phyloP scores from a whole-genome alignment of 2,329 filamentous ascomycete genomes.

The Penicillium oxalicum region DNA sequence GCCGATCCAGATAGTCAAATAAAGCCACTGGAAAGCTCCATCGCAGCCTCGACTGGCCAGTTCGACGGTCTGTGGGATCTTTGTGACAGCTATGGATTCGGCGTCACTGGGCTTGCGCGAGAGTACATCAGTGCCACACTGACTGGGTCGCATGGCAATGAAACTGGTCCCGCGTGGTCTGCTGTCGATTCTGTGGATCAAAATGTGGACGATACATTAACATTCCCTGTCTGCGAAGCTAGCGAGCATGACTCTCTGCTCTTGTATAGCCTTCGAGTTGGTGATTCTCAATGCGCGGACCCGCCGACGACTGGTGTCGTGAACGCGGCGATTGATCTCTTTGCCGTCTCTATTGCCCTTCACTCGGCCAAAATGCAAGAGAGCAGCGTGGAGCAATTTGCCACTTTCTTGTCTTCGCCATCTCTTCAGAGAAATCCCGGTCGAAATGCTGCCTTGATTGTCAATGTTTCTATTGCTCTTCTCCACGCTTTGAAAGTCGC shows the following conservation, averaged over 20 bases:
- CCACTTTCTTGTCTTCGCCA: constrained; percentile 76
- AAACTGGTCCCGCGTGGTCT: constrained; percentile 44
- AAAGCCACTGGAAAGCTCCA: constrained; percentile 80
- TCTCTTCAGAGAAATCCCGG: constrained; percentile 78
- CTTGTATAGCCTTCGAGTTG: constrained; percentile 58
- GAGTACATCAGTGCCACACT: constrained; percentile 68
- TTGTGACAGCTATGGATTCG: constrained; percentile 89
- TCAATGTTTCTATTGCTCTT: constrained; percentile 81
- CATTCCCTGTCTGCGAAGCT: constrained; percentile 67
- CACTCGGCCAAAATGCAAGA: constrained; percentile 91
- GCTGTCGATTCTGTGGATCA: constrained; percentile 36
- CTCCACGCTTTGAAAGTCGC: constrained; percentile 76
- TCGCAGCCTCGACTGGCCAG: constrained; percentile 79
- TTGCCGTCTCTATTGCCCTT: constrained; percentile 82
- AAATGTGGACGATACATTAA: constrained; percentile 39
- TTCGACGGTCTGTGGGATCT: constrained; percentile 96
- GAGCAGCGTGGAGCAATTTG: constrained; percentile 88
- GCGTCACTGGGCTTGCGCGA: constrained; percentile 76
- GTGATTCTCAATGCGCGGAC: constrained; percentile 54
- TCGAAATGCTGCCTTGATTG: constrained; percentile 80
- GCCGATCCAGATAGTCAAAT: constrained; percentile 75
- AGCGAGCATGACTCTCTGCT: constrained; percentile 84
- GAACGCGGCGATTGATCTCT: constrained; percentile 87
- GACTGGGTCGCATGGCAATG: constrained; percentile 62
- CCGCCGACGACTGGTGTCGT: constrained; percentile 89